These are phyloP conservation scores for Pontederia crassipes DNA, from an alignment of 176 grass and related monocot genomes.

Conservation along the genomic window DNA sequence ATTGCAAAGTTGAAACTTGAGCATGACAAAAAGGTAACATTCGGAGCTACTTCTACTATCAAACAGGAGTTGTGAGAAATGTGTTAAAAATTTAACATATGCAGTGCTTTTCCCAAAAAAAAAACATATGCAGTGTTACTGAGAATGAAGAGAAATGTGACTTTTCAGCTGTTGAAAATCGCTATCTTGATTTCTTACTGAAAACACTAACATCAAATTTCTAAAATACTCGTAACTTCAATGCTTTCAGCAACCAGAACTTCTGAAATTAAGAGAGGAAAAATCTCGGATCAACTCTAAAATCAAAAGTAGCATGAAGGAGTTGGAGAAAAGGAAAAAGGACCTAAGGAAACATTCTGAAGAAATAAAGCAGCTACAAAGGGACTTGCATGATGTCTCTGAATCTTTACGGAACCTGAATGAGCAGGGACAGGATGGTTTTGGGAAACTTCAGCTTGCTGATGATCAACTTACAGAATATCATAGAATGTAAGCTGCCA, in stretches of 20 bases:
- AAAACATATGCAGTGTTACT: too few relatives aligned
- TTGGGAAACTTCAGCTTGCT: slow-evolving; percentile 74
- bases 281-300: slow-evolving; percentile 92
- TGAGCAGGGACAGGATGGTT: slow-evolving; percentile 58
- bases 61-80: neutral
- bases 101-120: too few relatives aligned
- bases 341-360: slow-evolving; percentile 67
- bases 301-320: slow-evolving; percentile 93
- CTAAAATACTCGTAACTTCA: too few relatives aligned
- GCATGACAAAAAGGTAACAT: slow-evolving; percentile 72
- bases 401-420: slow-evolving; percentile 48
- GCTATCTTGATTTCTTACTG: too few relatives aligned
- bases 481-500: slow-evolving; percentile 73
- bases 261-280: slow-evolving; percentile 86
- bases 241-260: slow-evolving; percentile 75
- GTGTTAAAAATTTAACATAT: neutral
- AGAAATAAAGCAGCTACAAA: slow-evolving; percentile 66
- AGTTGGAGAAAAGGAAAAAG: slow-evolving; percentile 92
- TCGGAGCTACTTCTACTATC: neutral
- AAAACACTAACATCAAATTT: too few relatives aligned
- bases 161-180: too few relatives aligned
- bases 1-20: slow-evolving; percentile 86
- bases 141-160: too few relatives aligned
- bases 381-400: slow-evolving; percentile 61
- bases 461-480: slow-evolving; percentile 78